These are phyloP conservation scores for Somion occarium DNA, from an alignment of 1,284 basidiomycete species.

Conservation along the genomic window DNA sequence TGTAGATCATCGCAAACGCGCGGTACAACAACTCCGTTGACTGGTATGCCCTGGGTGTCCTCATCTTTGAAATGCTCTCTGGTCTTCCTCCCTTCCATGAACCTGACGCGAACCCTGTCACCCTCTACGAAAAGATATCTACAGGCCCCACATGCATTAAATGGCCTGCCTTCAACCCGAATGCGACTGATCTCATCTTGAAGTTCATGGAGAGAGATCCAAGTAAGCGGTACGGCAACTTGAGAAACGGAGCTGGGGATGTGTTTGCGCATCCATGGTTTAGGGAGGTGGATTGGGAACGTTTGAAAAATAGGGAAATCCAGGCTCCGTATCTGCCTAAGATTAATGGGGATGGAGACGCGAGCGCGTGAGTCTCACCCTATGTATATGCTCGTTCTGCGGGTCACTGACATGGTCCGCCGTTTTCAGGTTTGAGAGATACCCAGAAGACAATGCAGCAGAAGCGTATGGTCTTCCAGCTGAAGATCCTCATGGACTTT, in stretches of 20 bases:
- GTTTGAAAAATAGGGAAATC: constrained; percentile 82
- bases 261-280: constrained; percentile 98
- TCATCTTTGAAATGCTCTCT: constrained; percentile 97
- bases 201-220: constrained; percentile 90
- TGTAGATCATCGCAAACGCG: constrained; percentile 78
- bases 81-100: constrained; percentile 79
- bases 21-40: constrained; percentile 98
- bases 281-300: constrained; percentile 92
- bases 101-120: constrained; percentile 58
- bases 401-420: background rate
- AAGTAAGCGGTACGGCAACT: constrained; percentile 89
- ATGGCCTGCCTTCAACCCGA: constrained; percentile 87
- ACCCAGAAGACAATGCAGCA: constrained; percentile 66
- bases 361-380: constrained; percentile 74
- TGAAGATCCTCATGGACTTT: constrained; percentile 50
- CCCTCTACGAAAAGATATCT: constrained; percentile 79
- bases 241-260: constrained; percentile 89
- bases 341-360: constrained; percentile 82
- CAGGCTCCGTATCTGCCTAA: constrained; percentile 95
- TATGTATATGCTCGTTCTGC: constrained; percentile 1
- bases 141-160: constrained; percentile 72
- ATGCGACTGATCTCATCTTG: constrained; percentile 86
- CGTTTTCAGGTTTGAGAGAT: constrained; percentile 59
- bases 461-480: constrained; percentile 52
- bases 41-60: constrained; percentile 97